Base-by-base conservation (phyloP, 192 early-diverging fungal genomes). In the Funneliformis geosporum region DNA sequence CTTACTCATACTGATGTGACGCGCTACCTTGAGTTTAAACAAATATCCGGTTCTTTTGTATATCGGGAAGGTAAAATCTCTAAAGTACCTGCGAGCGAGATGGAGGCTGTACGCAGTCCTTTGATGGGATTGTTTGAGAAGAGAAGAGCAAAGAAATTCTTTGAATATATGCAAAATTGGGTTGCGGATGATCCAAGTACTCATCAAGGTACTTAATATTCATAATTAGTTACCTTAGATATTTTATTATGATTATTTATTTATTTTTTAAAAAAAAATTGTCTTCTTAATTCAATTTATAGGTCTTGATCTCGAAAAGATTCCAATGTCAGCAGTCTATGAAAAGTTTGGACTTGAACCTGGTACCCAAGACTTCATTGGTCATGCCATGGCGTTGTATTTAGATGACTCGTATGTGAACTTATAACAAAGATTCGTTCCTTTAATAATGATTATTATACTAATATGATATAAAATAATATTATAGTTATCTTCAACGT, bases 1-100 rank as follows among this genome's bases (percentile, higher is more conserved):
- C 91, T 99, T 65, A 94, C 94, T 81, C 96, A 99, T 87, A 98
- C 97, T 55, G 95, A 99, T 80, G 97, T 99, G 27, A 98, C 97
- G 40, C 94, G 96, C 72, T 99, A 99, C 89, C 89, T 99, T 42
- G 97, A 97, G 85, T 98, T 99, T 89, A 95, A 95, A 83, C 95
- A 96, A 81, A 94, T 99, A 75, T 88, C 94, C 28, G 97, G 97
- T 7, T 96, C 95, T 42, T 97, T 89, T 86, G 96, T 99, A 12
- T 96, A 92, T 87, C 88, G 94, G 44, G 94, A 94, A 81, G 95
- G 92, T 62, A 91, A 91, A 79, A 95, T 99, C 81, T 92, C 92
- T 87, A 99, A 98, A 88, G 98, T 99, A 39, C 98, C 98, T 33
- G 84, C 96, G 73, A 97, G 90, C 65, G 92, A 95, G 68, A 85